Base-by-base conservation (phyloP, 2,329 filamentous ascomycete species). In the Botryotinia convoluta region DNA sequence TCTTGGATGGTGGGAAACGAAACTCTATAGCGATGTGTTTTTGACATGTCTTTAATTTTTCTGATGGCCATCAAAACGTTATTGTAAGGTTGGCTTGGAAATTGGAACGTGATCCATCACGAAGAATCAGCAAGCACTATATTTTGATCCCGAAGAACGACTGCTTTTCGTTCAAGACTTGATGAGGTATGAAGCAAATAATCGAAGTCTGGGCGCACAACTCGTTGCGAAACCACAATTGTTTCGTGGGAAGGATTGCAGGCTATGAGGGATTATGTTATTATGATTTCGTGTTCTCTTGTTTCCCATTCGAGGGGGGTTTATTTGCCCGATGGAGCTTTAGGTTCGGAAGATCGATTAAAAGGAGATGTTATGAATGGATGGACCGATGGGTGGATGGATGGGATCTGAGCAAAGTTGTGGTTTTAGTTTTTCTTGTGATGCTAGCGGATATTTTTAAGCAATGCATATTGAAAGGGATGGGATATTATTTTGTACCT, bases 281-380 rank as follows among this genome's bases (percentile, higher is more conserved):
- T 51, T 39, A 63, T 63, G 69, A 61, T 63, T 71, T 63, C n/a
- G 42, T 57, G 51, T 69, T 71, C n/a, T 51, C 22, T 29, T 71
- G 3, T 29, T 51, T 63, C 12, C 35, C 42, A 39, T 37, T 48
- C 57, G 57, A 39, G 22, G 9, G 22, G n/a, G 20, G 35, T 39
- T 48, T 35, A 14, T 68, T 54, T 54, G 64, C 35, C 35, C 64
- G 18, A 14, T 68, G 45, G 35, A 39, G 35, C 26, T 39, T 68
- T 22, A 54, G 26, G 32, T 39, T 64, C 37, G 32, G 42, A 63
- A 51, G 57, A n/a, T 51, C 22, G 16, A 71, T 29, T 37, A 32
- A 29, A 29, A 63, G 26, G 32, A 32, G 9, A 14, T 51, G 9
- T 29, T 39, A 29, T 29, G 10, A 37, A 37, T 51, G 16, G 22